Evolutionary conservation across 495 filamentous ascomycete species (phyloP).

Genomic region (Viridothelium virens): DNA sequence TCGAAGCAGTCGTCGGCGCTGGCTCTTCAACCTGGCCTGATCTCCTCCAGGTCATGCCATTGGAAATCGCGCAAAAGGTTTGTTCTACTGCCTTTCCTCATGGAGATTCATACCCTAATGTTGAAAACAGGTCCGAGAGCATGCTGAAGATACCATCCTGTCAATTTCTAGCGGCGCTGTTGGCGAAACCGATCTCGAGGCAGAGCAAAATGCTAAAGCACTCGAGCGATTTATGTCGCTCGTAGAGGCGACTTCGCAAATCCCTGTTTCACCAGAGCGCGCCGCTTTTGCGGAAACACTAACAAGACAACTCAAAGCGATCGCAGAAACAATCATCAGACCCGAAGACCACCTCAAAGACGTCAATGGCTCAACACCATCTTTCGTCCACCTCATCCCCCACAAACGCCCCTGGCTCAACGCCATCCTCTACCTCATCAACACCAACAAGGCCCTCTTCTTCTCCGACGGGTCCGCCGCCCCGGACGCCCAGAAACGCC

Average conservation of each 20-base stretch:
- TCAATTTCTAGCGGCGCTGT: neutral
- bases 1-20: constrained; percentile 15
- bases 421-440: constrained; percentile 14
- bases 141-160: constrained; percentile 3
- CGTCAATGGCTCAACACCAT: neutral
- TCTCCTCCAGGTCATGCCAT: constrained; percentile 13
- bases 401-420: neutral
- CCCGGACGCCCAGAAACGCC: constrained; percentile 26
- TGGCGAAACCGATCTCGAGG: neutral
- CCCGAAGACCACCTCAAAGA: neutral
- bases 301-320: constrained; percentile 11
- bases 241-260: neutral
- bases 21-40: constrained; percentile 23
- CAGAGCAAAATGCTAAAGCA: neutral
- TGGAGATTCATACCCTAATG: constrained; percentile 9
- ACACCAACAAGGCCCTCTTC: constrained; percentile 13
- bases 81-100: constrained; percentile 16
- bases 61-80: constrained; percentile 10
- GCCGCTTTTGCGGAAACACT: neutral
- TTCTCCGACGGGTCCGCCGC: constrained; percentile 1
- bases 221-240: neutral
- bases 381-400: neutral
- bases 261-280: neutral
- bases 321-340: neutral
- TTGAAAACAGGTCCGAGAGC: constrained; percentile 1